Percentiles rank a stretch among this genome's conserved stretches.
Conservation (phyloP, 805 yeast genomes). For the Yamadazyma olivae region DNA sequence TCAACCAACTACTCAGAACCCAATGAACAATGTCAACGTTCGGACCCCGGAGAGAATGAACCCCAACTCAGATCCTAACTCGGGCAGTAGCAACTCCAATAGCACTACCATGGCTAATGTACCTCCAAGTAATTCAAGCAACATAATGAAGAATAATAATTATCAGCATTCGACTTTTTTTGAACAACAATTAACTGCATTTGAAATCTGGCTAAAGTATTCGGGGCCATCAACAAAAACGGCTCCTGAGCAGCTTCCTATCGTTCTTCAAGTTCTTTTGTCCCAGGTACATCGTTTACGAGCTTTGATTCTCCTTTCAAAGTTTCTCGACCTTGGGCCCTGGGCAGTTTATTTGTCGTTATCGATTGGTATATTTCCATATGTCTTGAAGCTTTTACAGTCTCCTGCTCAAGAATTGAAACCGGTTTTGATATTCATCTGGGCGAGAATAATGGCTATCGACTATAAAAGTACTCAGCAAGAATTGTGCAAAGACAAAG, state of each 20-base stretch:
- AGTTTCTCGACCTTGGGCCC: slow-evolving; percentile 91
- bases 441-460: slow-evolving; percentile 98
- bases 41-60: too few relatives aligned
- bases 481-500: slow-evolving; percentile 87
- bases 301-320: slow-evolving; percentile 78
- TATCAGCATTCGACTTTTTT: slow-evolving; percentile 92
- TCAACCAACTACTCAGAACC: slow-evolving; percentile 4
- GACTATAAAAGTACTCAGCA: slow-evolving; percentile 88
- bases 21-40: slow-evolving; percentile 2
- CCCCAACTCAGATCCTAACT: slow-evolving; percentile 3
- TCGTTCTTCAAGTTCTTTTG: slow-evolving; percentile 84
- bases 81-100: slow-evolving; percentile 6
- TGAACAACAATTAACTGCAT: slow-evolving; percentile 94
- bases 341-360: slow-evolving; percentile 95
- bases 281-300: slow-evolving; percentile 93
- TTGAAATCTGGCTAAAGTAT: slow-evolving; percentile 92
- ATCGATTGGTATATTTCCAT: slow-evolving; percentile 94
- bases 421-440: slow-evolving; percentile 90
- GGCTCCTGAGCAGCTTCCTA: slow-evolving; percentile 94
- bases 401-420: slow-evolving; percentile 94
- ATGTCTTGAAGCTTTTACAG: slow-evolving; percentile 83
- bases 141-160: slow-evolving; percentile 21
- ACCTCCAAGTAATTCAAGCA: neutral
- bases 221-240: slow-evolving; percentile 73
- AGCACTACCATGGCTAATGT: neutral